Conservation (phyloP, 2,329 filamentous ascomycete genomes). For the Aspergillus novofumigatus region DNA sequence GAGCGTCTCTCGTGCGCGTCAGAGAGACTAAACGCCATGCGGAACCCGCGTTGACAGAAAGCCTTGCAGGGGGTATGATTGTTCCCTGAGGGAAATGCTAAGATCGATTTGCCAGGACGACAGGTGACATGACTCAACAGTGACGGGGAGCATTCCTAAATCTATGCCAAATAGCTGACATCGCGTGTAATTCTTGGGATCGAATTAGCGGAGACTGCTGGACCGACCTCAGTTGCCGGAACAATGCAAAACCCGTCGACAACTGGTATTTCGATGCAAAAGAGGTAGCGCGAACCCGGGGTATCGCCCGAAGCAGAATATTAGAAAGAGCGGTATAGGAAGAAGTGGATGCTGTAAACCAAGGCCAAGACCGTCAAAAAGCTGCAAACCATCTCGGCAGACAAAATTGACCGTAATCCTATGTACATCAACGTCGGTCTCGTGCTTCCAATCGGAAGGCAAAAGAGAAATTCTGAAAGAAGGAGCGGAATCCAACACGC, state of each 20-base stretch:
- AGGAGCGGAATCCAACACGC: constrained; percentile 19
- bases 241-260: background rate
- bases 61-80: background rate
- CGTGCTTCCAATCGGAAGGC: constrained; percentile 2
- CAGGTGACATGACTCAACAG: too few relatives aligned
- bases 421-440: constrained; percentile 17
- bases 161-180: too few relatives aligned
- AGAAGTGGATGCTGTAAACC: constrained; percentile 2
- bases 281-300: background rate
- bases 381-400: constrained; percentile 8
- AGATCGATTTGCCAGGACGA: too few relatives aligned
- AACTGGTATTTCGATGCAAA: background rate
- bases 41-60: background rate
- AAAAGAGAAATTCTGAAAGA: constrained; percentile 1
- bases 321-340: constrained; percentile 7
- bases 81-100: too few relatives aligned
- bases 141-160: too few relatives aligned
- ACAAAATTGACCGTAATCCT: constrained; percentile 9
- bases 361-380: constrained; percentile 4
- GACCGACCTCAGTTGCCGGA: background rate
- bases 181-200: too few relatives aligned
- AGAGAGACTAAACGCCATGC: background rate
- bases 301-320: background rate
- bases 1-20: background rate
- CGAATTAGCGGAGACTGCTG: too few relatives aligned